phyloP scores from a whole-genome alignment of 306 rosid genomes.

The Rosa chinensis region DNA sequence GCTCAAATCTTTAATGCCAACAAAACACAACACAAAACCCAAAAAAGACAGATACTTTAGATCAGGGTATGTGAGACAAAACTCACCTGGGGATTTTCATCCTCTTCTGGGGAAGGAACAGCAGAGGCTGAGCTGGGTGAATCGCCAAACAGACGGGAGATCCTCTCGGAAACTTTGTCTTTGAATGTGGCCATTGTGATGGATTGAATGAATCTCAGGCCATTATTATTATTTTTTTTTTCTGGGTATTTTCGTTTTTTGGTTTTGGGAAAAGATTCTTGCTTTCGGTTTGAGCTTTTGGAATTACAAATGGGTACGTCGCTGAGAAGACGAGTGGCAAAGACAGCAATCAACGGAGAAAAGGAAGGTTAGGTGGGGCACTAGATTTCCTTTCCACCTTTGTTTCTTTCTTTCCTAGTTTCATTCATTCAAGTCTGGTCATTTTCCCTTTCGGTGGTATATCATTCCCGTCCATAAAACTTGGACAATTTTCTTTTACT shows the following conservation, averaged over 20 bases:
- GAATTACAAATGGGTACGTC: constrained; percentile 18
- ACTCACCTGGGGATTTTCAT: constrained; percentile 42
- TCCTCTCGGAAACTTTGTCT: constrained; percentile 61
- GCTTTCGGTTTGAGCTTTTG: not conserved
- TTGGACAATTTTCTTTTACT: not conserved
- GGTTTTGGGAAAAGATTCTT: not conserved
- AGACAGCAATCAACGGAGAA: constrained; percentile 30
- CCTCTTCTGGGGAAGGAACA: constrained; percentile 21
- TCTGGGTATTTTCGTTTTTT: not conserved
- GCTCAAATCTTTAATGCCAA: constrained; percentile 14
- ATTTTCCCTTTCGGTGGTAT: not conserved
- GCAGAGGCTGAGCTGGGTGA: constrained; percentile 35
- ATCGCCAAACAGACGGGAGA: constrained; percentile 60
- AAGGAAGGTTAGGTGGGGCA: constrained; percentile 14
- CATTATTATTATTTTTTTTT: not conserved
- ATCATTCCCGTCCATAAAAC: not conserved
- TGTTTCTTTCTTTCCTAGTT: not conserved
- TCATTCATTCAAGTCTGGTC: not conserved
- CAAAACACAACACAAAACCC: not conserved
- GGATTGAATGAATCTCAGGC: constrained; percentile 1
- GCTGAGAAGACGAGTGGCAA: constrained; percentile 23
- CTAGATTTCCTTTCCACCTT: not conserved
- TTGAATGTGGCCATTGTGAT: constrained; percentile 57
- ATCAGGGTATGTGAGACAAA: not conserved
- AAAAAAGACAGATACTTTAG: not conserved